A percentile compares a stretch with the other conserved stretches of the same genome.
phyloP scores from a whole-genome alignment of 305 asterid genomes.

The Coffea humblotiana region DNA sequence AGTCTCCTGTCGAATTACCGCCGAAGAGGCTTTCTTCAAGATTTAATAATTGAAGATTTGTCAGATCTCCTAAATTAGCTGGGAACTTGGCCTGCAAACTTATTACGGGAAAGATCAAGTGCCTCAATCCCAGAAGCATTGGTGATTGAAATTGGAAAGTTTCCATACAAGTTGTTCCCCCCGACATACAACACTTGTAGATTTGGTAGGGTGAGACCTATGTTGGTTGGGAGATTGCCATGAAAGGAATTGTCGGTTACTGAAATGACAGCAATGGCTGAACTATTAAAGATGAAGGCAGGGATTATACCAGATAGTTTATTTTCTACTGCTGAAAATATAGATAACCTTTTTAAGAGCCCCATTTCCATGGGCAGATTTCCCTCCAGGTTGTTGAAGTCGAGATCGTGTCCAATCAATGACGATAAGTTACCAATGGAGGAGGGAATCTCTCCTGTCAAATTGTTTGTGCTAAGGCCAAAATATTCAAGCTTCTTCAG shows the following conservation, averaged over 20 bases:
- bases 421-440: background rate
- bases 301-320: background rate
- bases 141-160: conserved; percentile 4
- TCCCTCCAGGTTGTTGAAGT: no score
- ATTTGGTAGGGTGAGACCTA: background rate
- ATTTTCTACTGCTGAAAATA: background rate
- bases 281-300: background rate
- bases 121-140: background rate
- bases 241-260: background rate
- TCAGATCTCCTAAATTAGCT: background rate
- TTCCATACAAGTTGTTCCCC: conserved; percentile 1
- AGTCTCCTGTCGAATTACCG: no score
- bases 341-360: no score
- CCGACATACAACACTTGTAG: background rate
- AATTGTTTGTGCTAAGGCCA: no score
- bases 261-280: background rate
- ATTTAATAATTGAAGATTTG: no score
- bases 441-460: no score
- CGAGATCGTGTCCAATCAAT: fast-evolving
- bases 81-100: background rate
- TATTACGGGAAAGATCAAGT: background rate
- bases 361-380: no score
- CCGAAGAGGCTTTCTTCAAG: no score
- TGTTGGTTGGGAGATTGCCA: background rate
- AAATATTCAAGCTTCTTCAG: no score